Conservation (phyloP, 1,284 basidiomycete species). For the Bjerkandera adusta region DNA sequence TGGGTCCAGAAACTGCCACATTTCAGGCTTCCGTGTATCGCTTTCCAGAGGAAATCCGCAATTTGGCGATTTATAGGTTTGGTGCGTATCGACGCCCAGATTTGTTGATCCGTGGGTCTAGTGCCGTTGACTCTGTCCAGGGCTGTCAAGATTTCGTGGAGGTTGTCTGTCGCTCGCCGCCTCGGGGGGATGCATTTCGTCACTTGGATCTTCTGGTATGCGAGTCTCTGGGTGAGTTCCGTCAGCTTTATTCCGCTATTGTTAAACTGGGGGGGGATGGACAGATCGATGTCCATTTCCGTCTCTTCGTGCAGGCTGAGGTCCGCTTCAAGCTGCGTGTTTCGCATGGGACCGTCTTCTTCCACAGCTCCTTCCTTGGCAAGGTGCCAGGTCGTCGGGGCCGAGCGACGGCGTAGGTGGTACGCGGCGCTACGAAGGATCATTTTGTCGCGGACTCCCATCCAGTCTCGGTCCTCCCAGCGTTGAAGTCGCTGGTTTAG, state of each 20-base stretch:
- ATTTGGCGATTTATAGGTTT: conserved; percentile 23
- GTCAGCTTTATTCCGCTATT: conserved; percentile 21
- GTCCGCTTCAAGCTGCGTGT: conserved; percentile 7
- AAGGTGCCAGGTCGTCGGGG: conserved; percentile 18
- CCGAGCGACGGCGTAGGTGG: conserved; percentile 15
- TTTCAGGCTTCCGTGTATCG: conserved; percentile 27
- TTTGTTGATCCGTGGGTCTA: background rate
- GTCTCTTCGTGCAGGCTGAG: background rate
- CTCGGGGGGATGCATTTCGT: background rate
- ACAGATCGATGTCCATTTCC: conserved; percentile 17
- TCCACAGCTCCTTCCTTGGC: conserved; percentile 11
- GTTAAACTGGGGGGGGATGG: background rate
- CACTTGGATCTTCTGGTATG: conserved; percentile 21
- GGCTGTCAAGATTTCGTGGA: background rate
- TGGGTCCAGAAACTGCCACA: conserved; percentile 29
- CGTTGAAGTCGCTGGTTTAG: background rate
- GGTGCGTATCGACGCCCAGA: conserved; percentile 14
- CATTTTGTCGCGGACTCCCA: conserved; percentile 6
- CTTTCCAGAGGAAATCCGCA: conserved; percentile 28
- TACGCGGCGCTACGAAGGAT: conserved; percentile 8
- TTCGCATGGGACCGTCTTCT: conserved; percentile 24
- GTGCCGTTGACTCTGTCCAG: too few relatives aligned
- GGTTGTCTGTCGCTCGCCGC: background rate
- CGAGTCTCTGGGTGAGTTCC: conserved; percentile 22
- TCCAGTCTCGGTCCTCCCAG: conserved; percentile 16